Evolutionary conservation across 179 eudicot species (phyloP).

Genomic region (Silene noctiflora): DNA sequence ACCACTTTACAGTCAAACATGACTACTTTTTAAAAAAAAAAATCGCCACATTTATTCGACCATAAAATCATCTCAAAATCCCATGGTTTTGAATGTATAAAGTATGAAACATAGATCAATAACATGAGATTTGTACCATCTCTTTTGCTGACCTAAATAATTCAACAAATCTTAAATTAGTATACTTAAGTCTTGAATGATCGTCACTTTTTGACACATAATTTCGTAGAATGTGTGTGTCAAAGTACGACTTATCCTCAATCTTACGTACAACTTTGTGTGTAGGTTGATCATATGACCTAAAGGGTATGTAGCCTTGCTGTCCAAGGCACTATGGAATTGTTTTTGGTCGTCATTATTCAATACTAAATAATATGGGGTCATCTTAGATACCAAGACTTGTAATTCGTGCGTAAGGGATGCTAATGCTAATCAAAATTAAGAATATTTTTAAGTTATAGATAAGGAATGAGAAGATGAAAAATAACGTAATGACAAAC

Average conservation of each 20-base stretch:
- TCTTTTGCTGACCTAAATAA: conserved; percentile 13
- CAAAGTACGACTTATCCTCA: background rate
- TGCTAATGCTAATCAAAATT: too few relatives aligned
- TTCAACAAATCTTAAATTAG: background rate
- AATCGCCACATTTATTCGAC: too few relatives aligned
- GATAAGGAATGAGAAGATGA: too few relatives aligned
- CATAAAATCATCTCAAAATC: background rate
- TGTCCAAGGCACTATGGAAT: too few relatives aligned
- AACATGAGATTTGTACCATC: conserved; percentile 5
- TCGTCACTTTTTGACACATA: background rate
- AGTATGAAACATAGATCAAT: conserved; percentile 15
- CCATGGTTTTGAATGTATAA: background rate
- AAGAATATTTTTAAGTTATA: too few relatives aligned
- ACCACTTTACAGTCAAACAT: too few relatives aligned
- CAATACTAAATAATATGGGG: too few relatives aligned
- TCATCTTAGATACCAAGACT: too few relatives aligned
- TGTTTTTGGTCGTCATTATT: too few relatives aligned
- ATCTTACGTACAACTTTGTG: background rate
- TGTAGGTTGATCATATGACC: background rate
- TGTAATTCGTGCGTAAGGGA: too few relatives aligned
- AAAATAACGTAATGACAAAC: too few relatives aligned
- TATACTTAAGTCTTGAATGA: background rate
- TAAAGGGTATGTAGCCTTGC: background rate
- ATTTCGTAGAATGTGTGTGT: background rate
- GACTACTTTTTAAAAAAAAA: too few relatives aligned